Evolutionary conservation across 768 basidiomycete genomes (phyloP).

Genomic region (Pseudohyphozyma bogoriensis): DNA sequence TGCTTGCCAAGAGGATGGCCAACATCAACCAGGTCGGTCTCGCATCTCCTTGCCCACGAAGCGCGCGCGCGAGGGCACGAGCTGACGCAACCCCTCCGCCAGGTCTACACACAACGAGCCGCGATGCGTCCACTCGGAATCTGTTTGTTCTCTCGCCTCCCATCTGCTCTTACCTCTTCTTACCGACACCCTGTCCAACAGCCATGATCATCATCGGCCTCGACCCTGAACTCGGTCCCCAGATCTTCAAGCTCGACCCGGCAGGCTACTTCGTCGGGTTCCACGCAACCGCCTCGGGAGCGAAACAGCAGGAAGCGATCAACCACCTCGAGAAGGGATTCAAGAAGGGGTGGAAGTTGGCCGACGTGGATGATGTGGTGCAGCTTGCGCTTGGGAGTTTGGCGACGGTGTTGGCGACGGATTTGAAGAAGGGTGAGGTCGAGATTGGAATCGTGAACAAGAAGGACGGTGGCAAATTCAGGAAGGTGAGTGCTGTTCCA

Average conservation of each 20-base stretch:
- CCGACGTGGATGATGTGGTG: conserved; percentile 69
- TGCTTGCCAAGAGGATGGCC: conserved; percentile 84
- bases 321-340: conserved; percentile 97
- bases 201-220: conserved; percentile 94
- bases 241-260: conserved; percentile 94
- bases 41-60: background rate
- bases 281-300: conserved; percentile 90
- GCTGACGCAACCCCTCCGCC: background rate
- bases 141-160: conserved; percentile 47
- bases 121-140: conserved; percentile 96
- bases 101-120: conserved; percentile 89
- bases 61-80: background rate
- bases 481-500: conserved; percentile 26
- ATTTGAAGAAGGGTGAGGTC: conserved; percentile 90
- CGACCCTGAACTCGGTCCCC: conserved; percentile 85
- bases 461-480: conserved; percentile 60
- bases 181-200: conserved; percentile 36
- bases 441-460: conserved; percentile 89
- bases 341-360: conserved; percentile 83
- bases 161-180: background rate
- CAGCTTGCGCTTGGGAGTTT: conserved; percentile 43
- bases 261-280: conserved; percentile 98
- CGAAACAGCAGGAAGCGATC: conserved; percentile 97
- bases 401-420: conserved; percentile 67
- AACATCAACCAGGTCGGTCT: conserved; percentile 72